Percentiles rank a stretch among this genome's conserved stretches.
Evolutionary conservation across 176 grass and related monocot genomes (phyloP).

Genomic region (Bromus sterilis): DNA sequence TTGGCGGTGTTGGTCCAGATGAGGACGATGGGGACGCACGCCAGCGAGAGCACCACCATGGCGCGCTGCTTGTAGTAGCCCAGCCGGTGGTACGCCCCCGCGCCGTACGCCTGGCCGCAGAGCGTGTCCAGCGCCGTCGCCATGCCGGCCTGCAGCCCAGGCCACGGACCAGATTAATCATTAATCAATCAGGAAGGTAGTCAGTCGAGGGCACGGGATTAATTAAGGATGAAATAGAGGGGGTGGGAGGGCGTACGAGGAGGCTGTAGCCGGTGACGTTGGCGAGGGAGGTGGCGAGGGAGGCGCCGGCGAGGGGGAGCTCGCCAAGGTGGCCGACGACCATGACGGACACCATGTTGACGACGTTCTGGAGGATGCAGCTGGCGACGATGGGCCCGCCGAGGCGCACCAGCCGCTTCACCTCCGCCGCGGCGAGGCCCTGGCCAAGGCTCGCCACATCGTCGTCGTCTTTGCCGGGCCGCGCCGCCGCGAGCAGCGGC

Average conservation of each 20-base stretch:
- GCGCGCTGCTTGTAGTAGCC: constrained; percentile 32
- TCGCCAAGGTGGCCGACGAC: constrained; percentile 56
- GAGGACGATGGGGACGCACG: constrained; percentile 28
- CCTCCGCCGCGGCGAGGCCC: constrained; percentile 11
- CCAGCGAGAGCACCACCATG: constrained; percentile 21
- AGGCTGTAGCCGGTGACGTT: constrained; percentile 52
- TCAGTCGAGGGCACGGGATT: neutral
- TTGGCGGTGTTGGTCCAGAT: constrained; percentile 31
- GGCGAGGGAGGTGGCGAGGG: constrained; percentile 41
- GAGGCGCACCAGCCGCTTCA: constrained; percentile 24
- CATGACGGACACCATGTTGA: constrained; percentile 50
- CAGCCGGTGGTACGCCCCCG: constrained; percentile 30
- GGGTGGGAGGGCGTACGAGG: constrained; percentile 5
- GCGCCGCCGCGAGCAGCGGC: neutral
- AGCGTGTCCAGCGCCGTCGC: constrained; percentile 38
- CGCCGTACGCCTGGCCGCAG: constrained; percentile 63
- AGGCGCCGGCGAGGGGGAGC: constrained; percentile 51
- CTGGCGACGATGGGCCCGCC: constrained; percentile 36
- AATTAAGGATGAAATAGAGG: neutral
- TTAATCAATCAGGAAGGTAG: no score
- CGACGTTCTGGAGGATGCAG: constrained; percentile 38
- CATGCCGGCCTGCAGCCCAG: neutral
- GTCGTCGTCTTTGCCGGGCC: neutral
- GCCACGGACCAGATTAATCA: neutral
- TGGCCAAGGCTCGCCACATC: neutral